Conservation (phyloP, 2,329 filamentous ascomycete genomes). For the Basipetospora chlamydospora region DNA sequence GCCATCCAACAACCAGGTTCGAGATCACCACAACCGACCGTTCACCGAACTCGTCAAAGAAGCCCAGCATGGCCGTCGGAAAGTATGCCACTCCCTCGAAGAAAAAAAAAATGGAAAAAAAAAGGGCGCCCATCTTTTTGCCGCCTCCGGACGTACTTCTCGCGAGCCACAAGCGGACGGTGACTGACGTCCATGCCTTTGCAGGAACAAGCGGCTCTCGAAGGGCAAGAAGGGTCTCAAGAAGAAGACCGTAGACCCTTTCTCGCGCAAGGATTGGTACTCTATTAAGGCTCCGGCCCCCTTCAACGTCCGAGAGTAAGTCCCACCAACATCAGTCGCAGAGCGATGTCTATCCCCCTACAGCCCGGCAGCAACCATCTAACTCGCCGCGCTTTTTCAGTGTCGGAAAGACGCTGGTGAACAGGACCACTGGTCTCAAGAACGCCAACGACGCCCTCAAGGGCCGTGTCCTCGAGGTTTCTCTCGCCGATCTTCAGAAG, state of each 20-base stretch:
- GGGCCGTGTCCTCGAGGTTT: constrained; percentile 97
- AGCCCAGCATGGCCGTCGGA: constrained; percentile 47
- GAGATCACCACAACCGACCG: constrained; percentile 21
- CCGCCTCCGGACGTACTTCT: no score
- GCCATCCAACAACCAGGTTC: constrained; percentile 10
- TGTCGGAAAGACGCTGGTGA: constrained; percentile 99
- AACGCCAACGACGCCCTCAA: constrained; percentile 99
- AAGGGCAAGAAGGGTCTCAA: constrained; percentile 99
- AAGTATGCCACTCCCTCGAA: no score
- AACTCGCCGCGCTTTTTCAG: constrained; percentile 33
- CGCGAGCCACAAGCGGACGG: background rate
- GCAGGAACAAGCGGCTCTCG: constrained; percentile 98
- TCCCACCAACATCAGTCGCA: no score
- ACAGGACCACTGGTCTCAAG: constrained; percentile 98
- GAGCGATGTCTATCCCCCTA: no score
- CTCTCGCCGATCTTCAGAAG: constrained; percentile 97
- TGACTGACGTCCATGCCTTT: constrained; percentile 1
- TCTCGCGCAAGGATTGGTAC: constrained; percentile 99
- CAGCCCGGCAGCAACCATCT: constrained; percentile 4
- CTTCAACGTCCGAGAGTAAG: constrained; percentile 95
- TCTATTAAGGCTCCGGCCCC: constrained; percentile 94
- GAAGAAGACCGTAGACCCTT: constrained; percentile 97
- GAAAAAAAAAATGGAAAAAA: no score
- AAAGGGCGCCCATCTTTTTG: constrained; percentile 15
- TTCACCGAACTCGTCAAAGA: constrained; percentile 29